Evolutionary conservation across 2,329 filamentous ascomycete species (phyloP), one percentile per base, ranked within the genome.

Genomic region (Exophiala calicioides): DNA sequence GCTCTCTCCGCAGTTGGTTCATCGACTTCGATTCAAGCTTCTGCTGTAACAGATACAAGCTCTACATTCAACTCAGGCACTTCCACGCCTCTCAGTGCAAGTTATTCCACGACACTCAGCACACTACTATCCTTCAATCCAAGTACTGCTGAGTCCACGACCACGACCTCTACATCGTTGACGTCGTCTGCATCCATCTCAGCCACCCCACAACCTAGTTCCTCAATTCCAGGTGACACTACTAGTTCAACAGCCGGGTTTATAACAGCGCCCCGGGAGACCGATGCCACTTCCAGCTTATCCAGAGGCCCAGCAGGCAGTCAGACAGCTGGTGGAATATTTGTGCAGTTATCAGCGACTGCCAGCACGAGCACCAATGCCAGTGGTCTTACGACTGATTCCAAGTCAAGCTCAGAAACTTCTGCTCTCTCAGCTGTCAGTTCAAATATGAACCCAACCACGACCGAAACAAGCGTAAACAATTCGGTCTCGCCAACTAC

Each of bases 301-400:
- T n/a, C n/a, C n/a, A n/a, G n/a, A n/a, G n/a, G n/a, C n/a, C n/a
- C n/a, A n/a, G n/a, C n/a, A n/a, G n/a, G n/a, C 9, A 23, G 23
- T 19, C 10, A n/a, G n/a, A 23, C 33, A 15, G 4, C 13, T 4
- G 35, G 35, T 10, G 35, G 35, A 9, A 15, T 26, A 16, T 38
- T 38, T 29, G 35, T 29, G 13, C 35, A 38, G 35, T 4, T 38
- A 27, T 27, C 35, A 15, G 27, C 35, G 10, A 19, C 3, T 13
- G 21, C 15, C 10, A n/a, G 21, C 21, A 29, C 23, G 7, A 16
- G 4, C 4, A 23, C 35, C 26, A 5, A 8, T 13, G 27, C 12
- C 35, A 38, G 12, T 23, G 23, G 4, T 18, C 13, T 18, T 8
- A n/a, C n/a, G n/a, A n/a, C n/a, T n/a, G 9, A 26, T 20, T 15